These are phyloP conservation scores for Cryphonectria nitschkei DNA, from an alignment of 2,329 filamentous ascomycete genomes.

Conservation along the genomic window DNA sequence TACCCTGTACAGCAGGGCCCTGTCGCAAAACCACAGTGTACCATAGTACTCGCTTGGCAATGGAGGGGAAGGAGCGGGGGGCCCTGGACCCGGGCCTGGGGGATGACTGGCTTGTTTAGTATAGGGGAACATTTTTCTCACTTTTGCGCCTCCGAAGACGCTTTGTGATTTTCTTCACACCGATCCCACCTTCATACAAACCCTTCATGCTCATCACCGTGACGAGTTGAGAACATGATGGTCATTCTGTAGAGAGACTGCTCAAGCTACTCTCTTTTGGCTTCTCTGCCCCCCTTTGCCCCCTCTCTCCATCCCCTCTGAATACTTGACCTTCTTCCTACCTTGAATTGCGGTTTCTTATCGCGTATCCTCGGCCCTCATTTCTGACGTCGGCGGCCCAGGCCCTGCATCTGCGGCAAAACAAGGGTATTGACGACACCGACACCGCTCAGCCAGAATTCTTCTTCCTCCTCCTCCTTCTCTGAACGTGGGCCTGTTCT, in stretches of 20 bases:
- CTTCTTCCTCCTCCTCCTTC: not conserved
- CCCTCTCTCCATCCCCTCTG: not conserved
- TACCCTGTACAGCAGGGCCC: not conserved
- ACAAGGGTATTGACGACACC: constrained; percentile 6
- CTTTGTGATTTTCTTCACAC: constrained; percentile 10
- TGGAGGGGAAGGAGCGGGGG: not conserved
- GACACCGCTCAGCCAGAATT: not conserved
- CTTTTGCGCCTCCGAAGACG: constrained; percentile 11
- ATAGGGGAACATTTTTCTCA: constrained; percentile 19
- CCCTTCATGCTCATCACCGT: not conserved
- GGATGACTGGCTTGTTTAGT: not conserved
- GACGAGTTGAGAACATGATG: constrained; percentile 23
- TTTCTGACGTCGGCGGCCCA: constrained; percentile 29
- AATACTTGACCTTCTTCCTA: not conserved
- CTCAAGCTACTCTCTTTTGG: constrained; percentile 13
- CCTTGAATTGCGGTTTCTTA: constrained; percentile 18
- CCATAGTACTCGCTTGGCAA: not conserved
- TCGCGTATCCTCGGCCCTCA: constrained; percentile 34
- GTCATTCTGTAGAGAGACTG: constrained; percentile 21
- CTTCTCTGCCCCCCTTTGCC: not conserved
- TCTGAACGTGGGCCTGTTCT: not conserved
- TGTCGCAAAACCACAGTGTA: not conserved
- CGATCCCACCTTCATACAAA: not conserved
- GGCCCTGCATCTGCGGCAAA: constrained; percentile 11
- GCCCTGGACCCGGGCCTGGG: not conserved